phyloP scores from a whole-genome alignment of 306 rosid species.

The Rosa multiflora region DNA sequence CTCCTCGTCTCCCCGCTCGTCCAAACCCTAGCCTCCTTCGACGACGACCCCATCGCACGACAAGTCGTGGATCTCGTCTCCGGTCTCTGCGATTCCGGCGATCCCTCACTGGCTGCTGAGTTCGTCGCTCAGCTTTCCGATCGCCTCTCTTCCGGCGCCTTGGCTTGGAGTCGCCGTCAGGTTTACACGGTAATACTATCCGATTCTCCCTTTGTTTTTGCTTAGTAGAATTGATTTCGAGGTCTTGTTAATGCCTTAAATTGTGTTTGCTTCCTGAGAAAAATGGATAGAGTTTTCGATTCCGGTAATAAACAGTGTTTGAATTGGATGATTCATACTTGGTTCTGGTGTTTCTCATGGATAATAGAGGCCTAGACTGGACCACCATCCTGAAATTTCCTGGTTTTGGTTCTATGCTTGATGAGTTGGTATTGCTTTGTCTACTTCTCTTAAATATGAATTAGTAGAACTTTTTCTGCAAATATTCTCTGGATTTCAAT shows the following conservation, averaged over 20 bases:
- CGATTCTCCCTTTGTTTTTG: neutral
- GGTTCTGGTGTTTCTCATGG: neutral
- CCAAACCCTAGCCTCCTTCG: constrained; percentile 60
- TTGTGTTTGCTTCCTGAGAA: constrained; percentile 8
- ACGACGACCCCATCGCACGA: constrained; percentile 62
- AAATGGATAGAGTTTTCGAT: neutral
- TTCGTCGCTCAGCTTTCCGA: constrained; percentile 57
- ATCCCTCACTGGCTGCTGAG: constrained; percentile 39
- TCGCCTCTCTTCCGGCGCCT: constrained; percentile 51
- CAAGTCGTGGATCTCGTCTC: constrained; percentile 55
- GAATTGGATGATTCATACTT: neutral
- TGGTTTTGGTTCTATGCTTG: too few relatives aligned
- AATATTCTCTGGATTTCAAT: neutral
- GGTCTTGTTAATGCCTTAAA: neutral
- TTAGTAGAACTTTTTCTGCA: neutral
- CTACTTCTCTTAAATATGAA: neutral
- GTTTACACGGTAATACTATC: constrained; percentile 47
- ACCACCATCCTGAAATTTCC: too few relatives aligned
- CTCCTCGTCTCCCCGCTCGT: constrained; percentile 71
- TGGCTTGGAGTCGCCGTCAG: constrained; percentile 76
- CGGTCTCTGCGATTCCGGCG: constrained; percentile 35
- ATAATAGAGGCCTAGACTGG: too few relatives aligned
- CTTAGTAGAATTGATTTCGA: neutral
- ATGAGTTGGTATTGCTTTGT: too few relatives aligned
- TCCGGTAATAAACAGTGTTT: neutral